Evolutionary conservation across 2,329 filamentous ascomycete genomes (phyloP), one percentile per base, ranked within the genome.

Genomic region (Ophioceras dolichostomum): DNA sequence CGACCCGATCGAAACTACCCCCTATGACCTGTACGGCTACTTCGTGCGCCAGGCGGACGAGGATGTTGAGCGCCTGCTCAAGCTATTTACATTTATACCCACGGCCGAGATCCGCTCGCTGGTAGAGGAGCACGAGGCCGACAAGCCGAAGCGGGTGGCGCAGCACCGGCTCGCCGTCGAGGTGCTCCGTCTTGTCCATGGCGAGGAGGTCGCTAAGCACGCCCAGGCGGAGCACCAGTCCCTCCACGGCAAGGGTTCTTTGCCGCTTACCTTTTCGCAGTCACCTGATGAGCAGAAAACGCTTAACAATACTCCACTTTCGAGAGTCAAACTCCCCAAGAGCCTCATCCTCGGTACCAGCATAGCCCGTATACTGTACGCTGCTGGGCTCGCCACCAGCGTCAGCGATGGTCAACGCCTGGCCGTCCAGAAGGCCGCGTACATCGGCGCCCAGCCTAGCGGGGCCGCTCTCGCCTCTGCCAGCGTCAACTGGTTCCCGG

Each of bases 11-110:
- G 73, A 86, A 71, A 94, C 89, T 2, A 78, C 72, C 21, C 65
- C 78, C 0, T 95, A 89, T 51, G 86, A 96, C 40, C 67, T 96
- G 1, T 96, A 96, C 55, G 68, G 88, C 55, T 95, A 89, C 64
- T 91, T 96, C 49, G 68, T 95, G 45, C 76, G 85, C 36, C 79
- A 82, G 0, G 67, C 87, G 1, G 91, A 98, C 52, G 72, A 73
- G 9, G 82, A 93, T 38, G 76, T 96, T 4, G 83, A 87, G 57
- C 71, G 68, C 22, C 81, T 94, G 43, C 67, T 98, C 29, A 89
- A 84, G 53, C 72, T 94, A 17, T 87, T 98, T 54, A 98, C 91
- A 0, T 94, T 98, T 54, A 58, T 94, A 27, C 83, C 89, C 1
- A 48, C 83, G 2, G 52, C 68, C 7, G 57, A 75, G n/a, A 93